A percentile compares a stretch with the other conserved stretches of the same genome.
phyloP scores from a whole-genome alignment of 2,329 filamentous ascomycete species.

The Nothophoma quercina region DNA sequence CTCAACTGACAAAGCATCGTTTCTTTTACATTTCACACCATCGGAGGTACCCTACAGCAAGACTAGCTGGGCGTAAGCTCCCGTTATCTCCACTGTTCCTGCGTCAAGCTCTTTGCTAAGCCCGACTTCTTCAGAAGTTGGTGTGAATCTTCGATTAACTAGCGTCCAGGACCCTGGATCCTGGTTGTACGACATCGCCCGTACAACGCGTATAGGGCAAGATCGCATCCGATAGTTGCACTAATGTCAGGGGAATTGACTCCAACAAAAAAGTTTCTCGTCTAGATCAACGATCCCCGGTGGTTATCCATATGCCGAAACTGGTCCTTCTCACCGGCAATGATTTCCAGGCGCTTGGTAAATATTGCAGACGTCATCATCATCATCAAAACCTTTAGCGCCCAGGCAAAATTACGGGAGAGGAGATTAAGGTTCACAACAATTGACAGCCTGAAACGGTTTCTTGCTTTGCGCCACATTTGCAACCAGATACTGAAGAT shows the following conservation, averaged over 20 bases:
- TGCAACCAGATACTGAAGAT: not conserved
- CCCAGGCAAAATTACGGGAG: not conserved
- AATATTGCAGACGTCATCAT: not conserved
- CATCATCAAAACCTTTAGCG: not conserved
- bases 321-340: not conserved
- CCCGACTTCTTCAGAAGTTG: not conserved
- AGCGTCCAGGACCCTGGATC: not conserved
- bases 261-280: not conserved
- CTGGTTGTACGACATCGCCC: conserved; percentile 1
- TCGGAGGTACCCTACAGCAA: not conserved
- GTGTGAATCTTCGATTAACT: not conserved
- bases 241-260: not conserved
- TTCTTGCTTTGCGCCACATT: not conserved
- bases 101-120: not conserved
- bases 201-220: not conserved
- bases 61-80: not conserved
- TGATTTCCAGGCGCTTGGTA: not conserved
- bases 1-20: not conserved
- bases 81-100: not conserved
- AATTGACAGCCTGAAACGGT: not conserved
- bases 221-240: not conserved
- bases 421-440: not conserved
- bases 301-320: not conserved
- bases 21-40: not conserved
- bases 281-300: not conserved